A percentile compares a stretch with the other conserved stretches of the same genome.
Evolutionary conservation across 106 monocot genomes (phyloP).

Genomic region (Gastrodia elata): DNA sequence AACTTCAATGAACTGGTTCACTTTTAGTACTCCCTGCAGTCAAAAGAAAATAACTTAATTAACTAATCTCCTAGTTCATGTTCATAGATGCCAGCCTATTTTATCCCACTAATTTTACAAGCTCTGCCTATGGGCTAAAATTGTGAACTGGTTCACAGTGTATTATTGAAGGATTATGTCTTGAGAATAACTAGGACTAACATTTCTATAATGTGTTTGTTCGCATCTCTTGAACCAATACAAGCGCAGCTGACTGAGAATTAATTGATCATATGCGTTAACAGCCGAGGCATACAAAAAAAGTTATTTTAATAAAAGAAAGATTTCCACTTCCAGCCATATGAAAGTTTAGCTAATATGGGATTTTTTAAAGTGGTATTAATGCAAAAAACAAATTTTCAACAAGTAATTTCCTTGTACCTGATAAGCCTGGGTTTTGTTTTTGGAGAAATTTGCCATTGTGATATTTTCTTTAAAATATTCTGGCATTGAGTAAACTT

Average conservation of each 20-base stretch:
- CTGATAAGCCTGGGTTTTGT: background rate
- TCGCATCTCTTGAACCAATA: too few species aligned
- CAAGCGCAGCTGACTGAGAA: too few species aligned
- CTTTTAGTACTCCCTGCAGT: conserved; percentile 80
- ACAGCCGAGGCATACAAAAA: background rate
- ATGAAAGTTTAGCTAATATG: background rate
- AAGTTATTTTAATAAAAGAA: background rate
- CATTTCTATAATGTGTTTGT: too few species aligned
- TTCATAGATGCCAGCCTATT: too few species aligned
- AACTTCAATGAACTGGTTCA: conserved; percentile 85
- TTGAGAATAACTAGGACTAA: too few species aligned
- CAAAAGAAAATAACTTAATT: background rate
- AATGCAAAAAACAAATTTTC: background rate
- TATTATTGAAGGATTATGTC: too few species aligned
- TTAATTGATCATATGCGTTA: background rate
- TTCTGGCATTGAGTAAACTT: background rate
- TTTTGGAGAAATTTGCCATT: background rate
- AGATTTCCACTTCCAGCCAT: background rate
- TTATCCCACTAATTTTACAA: too few species aligned
- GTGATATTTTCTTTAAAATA: background rate
- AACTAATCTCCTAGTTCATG: too few species aligned
- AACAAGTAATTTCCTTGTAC: background rate
- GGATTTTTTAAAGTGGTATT: background rate
- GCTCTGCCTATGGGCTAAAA: too few species aligned
- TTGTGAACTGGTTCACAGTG: too few species aligned